Evolutionary conservation across 257 asterid species (phyloP).

Genomic region (Fraxinus anomala): DNA sequence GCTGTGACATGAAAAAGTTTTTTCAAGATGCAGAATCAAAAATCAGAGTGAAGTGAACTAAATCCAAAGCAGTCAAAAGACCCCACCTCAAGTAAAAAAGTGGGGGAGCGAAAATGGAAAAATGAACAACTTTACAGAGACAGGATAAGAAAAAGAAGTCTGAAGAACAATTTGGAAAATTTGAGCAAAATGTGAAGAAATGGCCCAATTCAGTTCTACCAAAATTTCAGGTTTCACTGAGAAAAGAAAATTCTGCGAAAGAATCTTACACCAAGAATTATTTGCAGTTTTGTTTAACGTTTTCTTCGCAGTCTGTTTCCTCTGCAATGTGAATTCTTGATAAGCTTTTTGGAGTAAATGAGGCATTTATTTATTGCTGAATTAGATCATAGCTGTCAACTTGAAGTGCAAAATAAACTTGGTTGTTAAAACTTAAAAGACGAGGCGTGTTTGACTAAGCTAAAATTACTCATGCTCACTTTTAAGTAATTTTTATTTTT

Average conservation of each 20-base stretch:
- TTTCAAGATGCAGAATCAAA: slow-evolving; percentile 7
- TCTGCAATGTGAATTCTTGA: not conserved
- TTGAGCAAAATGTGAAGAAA: not conserved
- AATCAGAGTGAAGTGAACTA: not conserved
- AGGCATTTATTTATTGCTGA: too few relatives aligned
- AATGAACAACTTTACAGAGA: not conserved
- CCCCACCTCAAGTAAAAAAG: not conserved
- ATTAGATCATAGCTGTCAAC: too few relatives aligned
- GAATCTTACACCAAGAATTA: not conserved
- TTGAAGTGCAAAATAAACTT: too few relatives aligned
- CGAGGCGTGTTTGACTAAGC: too few relatives aligned
- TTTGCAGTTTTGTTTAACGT: not conserved
- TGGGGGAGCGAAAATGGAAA: not conserved
- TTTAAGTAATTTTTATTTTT: too few relatives aligned
- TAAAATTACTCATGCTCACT: too few relatives aligned
- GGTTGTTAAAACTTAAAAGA: too few relatives aligned
- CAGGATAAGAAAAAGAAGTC: not conserved
- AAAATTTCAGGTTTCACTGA: not conserved
- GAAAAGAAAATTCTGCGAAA: not conserved
- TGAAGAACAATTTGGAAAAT: not conserved
- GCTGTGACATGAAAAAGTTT: not conserved
- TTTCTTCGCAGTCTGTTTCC: not conserved
- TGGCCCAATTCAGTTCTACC: not conserved
- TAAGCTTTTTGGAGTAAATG: not conserved
- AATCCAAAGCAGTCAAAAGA: not conserved